Base-by-base conservation (phyloP, 2,329 filamentous ascomycete genomes). In the Fusarium mexicanum region DNA sequence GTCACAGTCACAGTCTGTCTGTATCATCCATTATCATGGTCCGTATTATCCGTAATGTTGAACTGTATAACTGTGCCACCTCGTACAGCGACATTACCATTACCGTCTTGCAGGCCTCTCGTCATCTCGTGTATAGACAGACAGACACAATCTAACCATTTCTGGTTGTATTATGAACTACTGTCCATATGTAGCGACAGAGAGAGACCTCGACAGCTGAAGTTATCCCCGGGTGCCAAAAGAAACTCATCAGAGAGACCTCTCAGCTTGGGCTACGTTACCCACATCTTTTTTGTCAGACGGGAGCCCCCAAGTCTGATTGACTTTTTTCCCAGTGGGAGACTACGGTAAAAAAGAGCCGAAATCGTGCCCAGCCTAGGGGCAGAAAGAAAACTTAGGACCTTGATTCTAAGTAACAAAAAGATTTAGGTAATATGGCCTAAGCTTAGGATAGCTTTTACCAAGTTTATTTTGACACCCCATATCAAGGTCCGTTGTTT, bases 71-170 rank as follows among this genome's bases (percentile, higher is more conserved):
- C 17, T 61, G 54, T 67, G 57, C 55, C 48, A 63, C 60, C 64
- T 73, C 51, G 64, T 61, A 73, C 66, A 53, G n/a, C 31, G 44
- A 55, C n/a, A 63, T 58, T 59, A 37, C n/a, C 46, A 16, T 51
- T 26, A 37, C 24, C 53, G 26, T 47, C 41, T 48, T 26, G 24
- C 51, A 55, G 24, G 51, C 35, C 57, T 31, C 44, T 24, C 60
- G 46, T 20, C 13, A 26, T n/a, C 41, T 33, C 40, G 20, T 46
- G 20, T 35, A 12, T 38, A 35, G 51, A 13, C 26, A n/a, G 41
- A 33, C 31, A 37, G 51, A n/a, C 26, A 60, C 22, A 29, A 38
- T 44, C 55, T 64, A 53, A 24, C 44, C 29, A 29, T 33, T 33
- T 50, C 57, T 44, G 35, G 43, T 40, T 37, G 33, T 17, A 48